Base-by-base conservation (phyloP, 1,284 basidiomycete species). In the Neotropicomus parvogracilis region DNA sequence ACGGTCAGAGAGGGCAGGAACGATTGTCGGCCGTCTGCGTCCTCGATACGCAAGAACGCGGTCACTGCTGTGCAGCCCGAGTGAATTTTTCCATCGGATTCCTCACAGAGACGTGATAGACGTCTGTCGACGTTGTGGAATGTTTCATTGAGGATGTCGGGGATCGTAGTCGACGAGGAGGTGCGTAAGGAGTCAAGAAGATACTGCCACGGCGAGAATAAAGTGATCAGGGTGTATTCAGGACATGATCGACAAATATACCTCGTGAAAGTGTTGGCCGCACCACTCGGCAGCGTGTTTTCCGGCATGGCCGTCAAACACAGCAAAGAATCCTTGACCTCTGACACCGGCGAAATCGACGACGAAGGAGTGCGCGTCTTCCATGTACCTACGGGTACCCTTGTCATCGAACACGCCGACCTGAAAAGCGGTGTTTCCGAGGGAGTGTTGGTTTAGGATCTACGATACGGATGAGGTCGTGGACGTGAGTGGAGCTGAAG, bases 241-340 rank as follows among this genome's bases (percentile, higher is more conserved):
- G 4, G 3, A 17, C 17, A 29, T 3, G 7, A 27, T 16, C 16
- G 39, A 21, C 27, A 29, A 17, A 47, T 40, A 24, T 63, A 91
- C 91, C 73, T 94, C 81, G 66, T 98, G 94, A 70, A 99, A 98
- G 69, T 99, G 86, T 59, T 83, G 78, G 20, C 95, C 95, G 69
- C 97, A 99, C 95, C 95, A 99, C 66, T 99, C 97, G 17, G 97
- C 97, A 17, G 95, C 93, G 63, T 97, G 91, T 66, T 97, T 98
- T 17, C 97, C 97, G 0, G 97, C 97, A 65, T 99, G 97, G 3
- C 97, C 97, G 60, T 99, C 97, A 62, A 99, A 99, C 37, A 99
- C 85, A 11, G 94, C 94, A 65, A 97, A 98, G 74, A 97, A 98
- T 8, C 93, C 95, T 67, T 99, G 97, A 0, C 95, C 95, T 38